Evolutionary conservation across 345 rosid genomes (phyloP), one percentile per base, ranked within the genome.

Genomic region (Citrus reticulata): DNA sequence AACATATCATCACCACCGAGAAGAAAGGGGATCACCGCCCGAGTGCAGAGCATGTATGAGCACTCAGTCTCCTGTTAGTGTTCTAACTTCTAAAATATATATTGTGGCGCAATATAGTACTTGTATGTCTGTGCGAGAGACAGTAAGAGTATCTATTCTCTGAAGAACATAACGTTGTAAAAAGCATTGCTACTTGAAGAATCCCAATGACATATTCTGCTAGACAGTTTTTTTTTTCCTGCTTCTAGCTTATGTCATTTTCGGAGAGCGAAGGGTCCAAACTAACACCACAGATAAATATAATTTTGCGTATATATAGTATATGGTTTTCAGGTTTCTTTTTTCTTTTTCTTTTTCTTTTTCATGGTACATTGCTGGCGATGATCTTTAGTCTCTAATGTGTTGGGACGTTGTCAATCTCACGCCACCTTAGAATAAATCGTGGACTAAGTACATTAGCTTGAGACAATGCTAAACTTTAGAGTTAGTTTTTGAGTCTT

Each of bases 31-130:
- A 25, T 76, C 77, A 73, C 78, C 81, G 68, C 77, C 83, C 72
- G 35, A 42, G 82, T 68, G 51, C 83, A 82, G 58, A 79, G 65
- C 83, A 76, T 83, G 78, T 66, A 20, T 75, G 61, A 46, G 73
- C 81, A 75, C 72, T 82, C 73, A 70, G 68, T 80, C 70, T 55
- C 46, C 60, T 71, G 19, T 32, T 68, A 71, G 9, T 39, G n/a
- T 59, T 11, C 40, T 65, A 1, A 64, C 27, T 46, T 11, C 51
- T 42, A 42, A 42, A 42, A 42, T 42, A 42, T 42, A 7, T 61
- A n/a, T 65, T 24, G 11, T 30, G 9, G 7, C 17, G 30, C 39
- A 51, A 19, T 17, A 46, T 46, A 11, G 51, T 46, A 11, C 51
- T 27, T 54, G 7, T 51, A 6, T 19, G 1, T 25, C 60, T 14